A percentile compares a stretch with the other conserved stretches of the same genome.
Conservation (phyloP, 2,329 filamentous ascomycete species). For the Fusarium gaditjirri region DNA sequence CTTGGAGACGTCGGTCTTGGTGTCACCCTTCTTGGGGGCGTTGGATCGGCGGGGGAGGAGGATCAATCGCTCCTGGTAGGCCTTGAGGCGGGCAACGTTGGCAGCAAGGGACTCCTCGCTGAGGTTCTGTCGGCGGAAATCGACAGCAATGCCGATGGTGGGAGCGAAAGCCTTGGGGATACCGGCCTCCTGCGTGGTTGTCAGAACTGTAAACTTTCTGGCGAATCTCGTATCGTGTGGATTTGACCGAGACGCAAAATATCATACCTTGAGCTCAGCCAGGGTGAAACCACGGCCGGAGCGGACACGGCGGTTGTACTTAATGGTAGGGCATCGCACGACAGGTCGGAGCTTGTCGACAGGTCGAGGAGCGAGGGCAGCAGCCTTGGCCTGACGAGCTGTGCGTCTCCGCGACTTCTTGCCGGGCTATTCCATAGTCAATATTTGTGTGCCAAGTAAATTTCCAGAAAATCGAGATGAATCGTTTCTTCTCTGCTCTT, state of each 20-base stretch:
- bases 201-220: conserved; percentile 46
- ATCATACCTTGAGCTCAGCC: conserved; percentile 93
- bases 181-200: conserved; percentile 80
- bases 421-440: conserved; percentile 75
- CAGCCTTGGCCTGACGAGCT: conserved; percentile 94
- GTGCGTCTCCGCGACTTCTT: conserved; percentile 94
- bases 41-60: conserved; percentile 96
- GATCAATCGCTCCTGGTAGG: conserved; percentile 95
- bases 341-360: conserved; percentile 96
- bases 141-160: conserved; percentile 97
- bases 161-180: conserved; percentile 93
- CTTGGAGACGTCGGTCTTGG: conserved; percentile 81
- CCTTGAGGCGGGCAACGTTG: conserved; percentile 98
- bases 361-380: conserved; percentile 92
- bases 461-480: conserved; percentile 33
- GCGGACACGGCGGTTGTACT: conserved; percentile 98
- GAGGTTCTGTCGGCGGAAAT: conserved; percentile 96
- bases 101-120: conserved; percentile 92
- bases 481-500: conserved; percentile 19
- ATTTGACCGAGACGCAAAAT: neutral
- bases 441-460: conserved; percentile 42
- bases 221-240: neutral
- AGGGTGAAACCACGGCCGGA: conserved; percentile 98
- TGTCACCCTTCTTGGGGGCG: conserved; percentile 93
- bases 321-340: conserved; percentile 97